Evolutionary conservation across 148 eudicot genomes (phyloP), one percentile per base, ranked within the genome.

Genomic region (Mesembryanthemum crystallinum): DNA sequence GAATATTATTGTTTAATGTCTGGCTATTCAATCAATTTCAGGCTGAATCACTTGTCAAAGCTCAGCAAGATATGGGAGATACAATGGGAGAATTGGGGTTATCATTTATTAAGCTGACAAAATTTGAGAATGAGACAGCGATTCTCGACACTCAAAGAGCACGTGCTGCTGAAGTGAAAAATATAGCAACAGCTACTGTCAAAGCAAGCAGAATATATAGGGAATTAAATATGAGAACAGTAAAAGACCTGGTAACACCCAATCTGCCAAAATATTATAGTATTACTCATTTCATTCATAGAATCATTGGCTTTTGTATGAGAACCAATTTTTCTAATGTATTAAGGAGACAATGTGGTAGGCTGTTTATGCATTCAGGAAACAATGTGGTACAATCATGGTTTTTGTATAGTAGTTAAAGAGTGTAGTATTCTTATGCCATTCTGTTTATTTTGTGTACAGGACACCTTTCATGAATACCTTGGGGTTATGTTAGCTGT

Each of bases 381-480:
- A 35, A 35, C 39, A 35, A 35, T 35, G 6, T 35, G 6, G 39
- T 6, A 35, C 15, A 29, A 30, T 66, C 7, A 3, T 32, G 18
- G 51, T 42, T 55, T 78, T 30, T 43, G 7, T 57, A 37, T 27
- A 64, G 25, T 37, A 45, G 8, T 35, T 37, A 28, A 65, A 43
- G 12, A 20, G 71, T 2, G n/a, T 42, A 17, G 43, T 32, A 35
- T 15, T 76, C 72, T 51, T 49, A 65, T 76, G 6, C 76, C 11
- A 45, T 76, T 69, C 33, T 64, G 39, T 67, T 63, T 27, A 6
- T 35, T 45, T 51, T 64, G 60, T 64, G 20, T 39, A 81, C 89
- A 95, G 99, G 99, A 95, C 79, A 87, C 86, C 8, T 84, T 95
- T 74, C 99, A 92, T 76, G 99, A 91, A 67, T 85, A 95, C 79